phyloP scores from a whole-genome alignment of 345 rosid species.

The Carallia pectinifolia region DNA sequence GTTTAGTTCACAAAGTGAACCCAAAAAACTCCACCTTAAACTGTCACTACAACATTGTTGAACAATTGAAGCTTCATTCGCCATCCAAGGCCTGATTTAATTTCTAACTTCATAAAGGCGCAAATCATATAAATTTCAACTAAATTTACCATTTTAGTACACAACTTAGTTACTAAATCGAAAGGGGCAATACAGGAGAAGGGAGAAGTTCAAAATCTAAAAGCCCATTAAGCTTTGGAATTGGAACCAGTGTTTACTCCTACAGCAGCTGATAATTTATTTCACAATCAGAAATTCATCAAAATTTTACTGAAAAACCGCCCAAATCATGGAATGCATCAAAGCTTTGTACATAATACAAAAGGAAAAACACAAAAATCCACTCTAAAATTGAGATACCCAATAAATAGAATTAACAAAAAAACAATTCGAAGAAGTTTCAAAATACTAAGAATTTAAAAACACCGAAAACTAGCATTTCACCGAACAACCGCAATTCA shows the following conservation, averaged over 20 bases:
- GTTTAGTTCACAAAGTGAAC: not conserved
- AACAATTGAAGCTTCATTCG: too few species aligned
- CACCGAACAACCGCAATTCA: conserved; percentile 13
- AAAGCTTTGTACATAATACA: not conserved
- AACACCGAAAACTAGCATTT: conserved; percentile 11
- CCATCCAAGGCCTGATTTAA: too few species aligned
- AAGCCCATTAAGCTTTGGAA: conserved; percentile 4
- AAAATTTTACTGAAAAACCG: not conserved
- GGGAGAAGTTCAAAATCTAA: not conserved
- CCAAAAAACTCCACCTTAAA: not conserved
- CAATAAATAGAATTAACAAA: not conserved
- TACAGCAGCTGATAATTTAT: not conserved
- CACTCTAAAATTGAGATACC: not conserved
- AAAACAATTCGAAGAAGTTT: not conserved
- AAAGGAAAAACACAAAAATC: not conserved
- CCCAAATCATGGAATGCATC: not conserved
- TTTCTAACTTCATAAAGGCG: too few species aligned
- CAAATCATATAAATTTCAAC: not conserved
- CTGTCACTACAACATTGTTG: too few species aligned
- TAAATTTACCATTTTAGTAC: not conserved
- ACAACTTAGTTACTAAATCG: not conserved
- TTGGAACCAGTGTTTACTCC: not conserved
- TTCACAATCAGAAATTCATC: not conserved
- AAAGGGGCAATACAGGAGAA: not conserved
- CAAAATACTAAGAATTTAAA: not conserved